Conservation (phyloP, 257 asterid genomes). For the Eustoma russellianum region DNA sequence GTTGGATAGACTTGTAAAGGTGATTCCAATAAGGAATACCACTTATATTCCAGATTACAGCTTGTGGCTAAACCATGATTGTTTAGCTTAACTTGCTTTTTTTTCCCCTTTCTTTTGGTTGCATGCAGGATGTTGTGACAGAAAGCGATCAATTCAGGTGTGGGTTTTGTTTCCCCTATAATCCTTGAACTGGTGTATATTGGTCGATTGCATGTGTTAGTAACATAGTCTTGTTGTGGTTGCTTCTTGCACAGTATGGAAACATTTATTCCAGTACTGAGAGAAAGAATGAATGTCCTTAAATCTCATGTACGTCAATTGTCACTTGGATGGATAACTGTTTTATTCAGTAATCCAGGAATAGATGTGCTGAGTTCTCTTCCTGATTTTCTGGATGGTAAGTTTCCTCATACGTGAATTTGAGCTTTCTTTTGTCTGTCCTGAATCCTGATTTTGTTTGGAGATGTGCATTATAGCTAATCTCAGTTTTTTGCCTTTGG, state of each 20-base stretch:
- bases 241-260: slow-evolving; percentile 55
- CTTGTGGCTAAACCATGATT: too few relatives aligned
- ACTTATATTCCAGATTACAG: background rate
- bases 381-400: slow-evolving; percentile 99
- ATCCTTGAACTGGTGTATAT: too few relatives aligned
- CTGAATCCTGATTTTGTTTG: too few relatives aligned
- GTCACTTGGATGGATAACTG: slow-evolving; percentile 99
- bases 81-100: background rate
- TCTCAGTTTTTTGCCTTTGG: too few relatives aligned
- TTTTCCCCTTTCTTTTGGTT: background rate
- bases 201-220: too few relatives aligned
- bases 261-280: slow-evolving; percentile 92
- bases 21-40: slow-evolving; percentile 8
- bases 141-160: slow-evolving; percentile 99
- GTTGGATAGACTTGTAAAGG: slow-evolving; percentile 97
- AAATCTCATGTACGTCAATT: slow-evolving; percentile 97
- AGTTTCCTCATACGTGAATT: slow-evolving; percentile 8
- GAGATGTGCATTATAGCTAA: too few relatives aligned
- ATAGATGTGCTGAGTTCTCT: slow-evolving; percentile 99
- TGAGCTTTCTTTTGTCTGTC: too few relatives aligned
- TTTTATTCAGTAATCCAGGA: slow-evolving; percentile 95
- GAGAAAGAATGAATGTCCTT: slow-evolving; percentile 96
- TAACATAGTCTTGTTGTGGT: slow-evolving; percentile 1
- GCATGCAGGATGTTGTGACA: slow-evolving; percentile 89
- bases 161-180: slow-evolving; percentile 3